Evolutionary conservation across 345 rosid genomes (phyloP).

Genomic region (Noccaea bulbosa): DNA sequence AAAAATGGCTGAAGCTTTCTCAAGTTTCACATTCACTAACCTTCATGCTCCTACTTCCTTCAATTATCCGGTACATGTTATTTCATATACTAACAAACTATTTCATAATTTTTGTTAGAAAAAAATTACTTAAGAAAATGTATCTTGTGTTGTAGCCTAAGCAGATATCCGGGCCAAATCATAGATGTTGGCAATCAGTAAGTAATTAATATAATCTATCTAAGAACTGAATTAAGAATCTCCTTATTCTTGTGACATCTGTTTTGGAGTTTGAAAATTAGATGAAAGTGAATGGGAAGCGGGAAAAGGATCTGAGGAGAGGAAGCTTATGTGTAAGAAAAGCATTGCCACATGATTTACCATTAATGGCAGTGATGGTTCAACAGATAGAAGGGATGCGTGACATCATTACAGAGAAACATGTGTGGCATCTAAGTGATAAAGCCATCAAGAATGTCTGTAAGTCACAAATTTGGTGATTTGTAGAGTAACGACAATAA

Average conservation of each 20-base stretch:
- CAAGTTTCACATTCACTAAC: slow-evolving; percentile 53
- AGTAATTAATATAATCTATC: slow-evolving; percentile 14
- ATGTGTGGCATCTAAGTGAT: slow-evolving; percentile 85
- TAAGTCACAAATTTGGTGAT: slow-evolving; percentile 42
- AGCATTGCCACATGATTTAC: slow-evolving; percentile 68
- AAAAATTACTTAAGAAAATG: not conserved
- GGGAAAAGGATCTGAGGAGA: slow-evolving; percentile 39
- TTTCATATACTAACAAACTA: not conserved
- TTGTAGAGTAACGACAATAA: not conserved
- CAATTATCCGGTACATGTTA: slow-evolving; percentile 21
- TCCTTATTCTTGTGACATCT: not conserved
- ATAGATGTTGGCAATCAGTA: slow-evolving; percentile 47
- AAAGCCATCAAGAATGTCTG: slow-evolving; percentile 75
- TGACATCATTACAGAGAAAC: slow-evolving; percentile 68
- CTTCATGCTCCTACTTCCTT: slow-evolving; percentile 41
- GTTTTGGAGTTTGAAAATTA: slow-evolving; percentile 1
- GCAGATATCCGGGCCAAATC: slow-evolving; percentile 47
- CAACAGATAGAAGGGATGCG: slow-evolving; percentile 75
- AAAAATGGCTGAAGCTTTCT: slow-evolving; percentile 59
- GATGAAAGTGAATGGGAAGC: slow-evolving; percentile 31
- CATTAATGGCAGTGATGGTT: slow-evolving; percentile 84
- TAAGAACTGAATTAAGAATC: not conserved
- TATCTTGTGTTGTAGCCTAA: slow-evolving; percentile 47
- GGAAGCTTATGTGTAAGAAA: slow-evolving; percentile 49
- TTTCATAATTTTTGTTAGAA: not conserved